Evolutionary conservation across 2,329 filamentous ascomycete species (phyloP).

Genomic region (Bertia moriformis): DNA sequence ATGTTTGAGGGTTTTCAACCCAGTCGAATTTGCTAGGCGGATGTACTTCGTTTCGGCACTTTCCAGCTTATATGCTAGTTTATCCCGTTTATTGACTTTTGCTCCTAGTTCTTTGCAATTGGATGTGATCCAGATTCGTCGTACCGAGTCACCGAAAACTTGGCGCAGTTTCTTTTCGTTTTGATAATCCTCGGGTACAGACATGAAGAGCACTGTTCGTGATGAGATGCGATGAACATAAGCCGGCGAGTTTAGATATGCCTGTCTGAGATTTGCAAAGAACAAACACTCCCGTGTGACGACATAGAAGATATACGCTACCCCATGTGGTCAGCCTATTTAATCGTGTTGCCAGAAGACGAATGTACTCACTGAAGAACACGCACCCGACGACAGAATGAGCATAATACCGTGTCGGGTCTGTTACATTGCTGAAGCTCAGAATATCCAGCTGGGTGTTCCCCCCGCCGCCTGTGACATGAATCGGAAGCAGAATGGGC

Average conservation of each 20-base stretch:
- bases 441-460: slow-evolving; percentile 11
- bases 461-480: background rate
- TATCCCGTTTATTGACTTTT: slow-evolving; percentile 24
- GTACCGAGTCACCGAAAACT: slow-evolving; percentile 16
- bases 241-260: slow-evolving; percentile 25
- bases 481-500: background rate
- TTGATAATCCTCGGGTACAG: slow-evolving; percentile 22
- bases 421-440: slow-evolving; percentile 18
- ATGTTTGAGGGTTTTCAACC: slow-evolving; percentile 9
- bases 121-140: slow-evolving; percentile 27
- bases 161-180: slow-evolving; percentile 20
- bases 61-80: slow-evolving; percentile 24
- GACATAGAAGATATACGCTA: slow-evolving; percentile 21
- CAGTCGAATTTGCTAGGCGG: slow-evolving; percentile 4
- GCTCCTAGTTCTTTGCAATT: slow-evolving; percentile 25
- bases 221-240: slow-evolving; percentile 26
- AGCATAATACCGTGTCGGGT: slow-evolving; percentile 22
- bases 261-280: slow-evolving; percentile 29
- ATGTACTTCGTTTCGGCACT: slow-evolving; percentile 21
- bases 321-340: background rate
- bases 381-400: slow-evolving; percentile 24
- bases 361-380: slow-evolving; percentile 13
- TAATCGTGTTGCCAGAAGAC: background rate
- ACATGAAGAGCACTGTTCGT: slow-evolving; percentile 29
- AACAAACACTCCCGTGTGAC: slow-evolving; percentile 28